Percentiles rank a stretch among this genome's conserved stretches.
These are phyloP conservation scores for Arabidopsis lyrata DNA, from an alignment of 441 rosid genomes.

Conservation along the genomic window DNA sequence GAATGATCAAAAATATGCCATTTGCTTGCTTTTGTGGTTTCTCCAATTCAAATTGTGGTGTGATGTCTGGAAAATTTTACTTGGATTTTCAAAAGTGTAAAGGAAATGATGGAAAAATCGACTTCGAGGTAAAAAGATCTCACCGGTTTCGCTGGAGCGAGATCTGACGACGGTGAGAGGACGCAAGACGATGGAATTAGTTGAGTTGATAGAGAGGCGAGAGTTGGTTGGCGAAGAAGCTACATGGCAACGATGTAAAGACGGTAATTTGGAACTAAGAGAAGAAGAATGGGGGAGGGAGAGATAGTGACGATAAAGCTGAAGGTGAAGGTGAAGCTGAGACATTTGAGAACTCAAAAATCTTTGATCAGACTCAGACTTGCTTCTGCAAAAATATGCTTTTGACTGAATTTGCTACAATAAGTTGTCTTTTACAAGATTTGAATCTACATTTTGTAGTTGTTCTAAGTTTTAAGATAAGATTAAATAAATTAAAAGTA, in stretches of 20 bases:
- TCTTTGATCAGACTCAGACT: neutral
- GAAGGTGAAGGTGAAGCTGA: neutral
- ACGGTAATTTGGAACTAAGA: neutral
- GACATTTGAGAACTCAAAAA: neutral
- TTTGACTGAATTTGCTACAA: neutral
- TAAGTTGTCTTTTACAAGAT: no score
- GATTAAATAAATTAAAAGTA: neutral
- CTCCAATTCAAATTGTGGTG: neutral
- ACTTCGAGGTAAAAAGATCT: neutral
- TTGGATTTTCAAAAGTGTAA: no score
- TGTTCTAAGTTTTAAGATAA: no score
- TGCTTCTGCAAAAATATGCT: neutral
- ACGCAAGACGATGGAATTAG: neutral
- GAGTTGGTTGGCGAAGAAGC: neutral
- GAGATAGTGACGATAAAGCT: neutral
- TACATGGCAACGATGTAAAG: neutral
- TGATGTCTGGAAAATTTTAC: neutral
- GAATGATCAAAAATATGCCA: neutral
- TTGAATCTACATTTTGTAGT: no score
- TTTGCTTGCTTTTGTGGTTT: neutral
- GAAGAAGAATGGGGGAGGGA: neutral
- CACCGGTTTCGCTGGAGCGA: neutral
- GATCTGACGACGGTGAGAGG: constrained; percentile 1
- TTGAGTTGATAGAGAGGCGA: neutral
- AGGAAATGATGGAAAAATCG: no score